These are phyloP conservation scores for Amorphotheca resinae DNA, from an alignment of 495 filamentous ascomycete species.

Conservation along the genomic window DNA sequence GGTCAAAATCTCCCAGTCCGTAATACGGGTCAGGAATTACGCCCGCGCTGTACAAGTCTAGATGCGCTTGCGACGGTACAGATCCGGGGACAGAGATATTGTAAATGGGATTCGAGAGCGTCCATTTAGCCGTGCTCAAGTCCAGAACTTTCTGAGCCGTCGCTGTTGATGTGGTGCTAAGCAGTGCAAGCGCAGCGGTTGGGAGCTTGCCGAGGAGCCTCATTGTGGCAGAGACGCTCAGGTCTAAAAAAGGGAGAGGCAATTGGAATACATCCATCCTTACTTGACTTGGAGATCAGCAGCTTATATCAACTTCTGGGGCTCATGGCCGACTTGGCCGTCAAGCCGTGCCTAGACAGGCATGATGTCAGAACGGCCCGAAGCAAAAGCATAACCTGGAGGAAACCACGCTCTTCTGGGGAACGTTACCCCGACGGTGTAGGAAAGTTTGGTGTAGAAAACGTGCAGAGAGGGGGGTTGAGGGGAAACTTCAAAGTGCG, in stretches of 20 bases:
- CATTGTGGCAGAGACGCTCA: not conserved
- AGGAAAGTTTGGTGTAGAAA: not conserved
- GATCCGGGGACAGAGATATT: constrained; percentile 45
- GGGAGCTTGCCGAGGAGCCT: constrained; percentile 2
- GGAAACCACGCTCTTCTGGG: not conserved
- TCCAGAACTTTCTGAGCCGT: constrained; percentile 33
- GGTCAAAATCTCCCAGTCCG: constrained; percentile 47
- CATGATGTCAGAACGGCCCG: not conserved
- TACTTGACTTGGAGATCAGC: not conserved
- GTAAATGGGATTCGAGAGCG: constrained; percentile 35
- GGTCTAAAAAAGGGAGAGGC: not conserved
- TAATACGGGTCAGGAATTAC: constrained; percentile 48
- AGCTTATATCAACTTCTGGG: not conserved
- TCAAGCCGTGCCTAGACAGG: not conserved
- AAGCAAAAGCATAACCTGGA: not conserved
- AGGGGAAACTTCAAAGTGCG: too few relatives aligned
- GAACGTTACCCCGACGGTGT: not conserved
- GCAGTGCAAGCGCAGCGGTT: constrained; percentile 1
- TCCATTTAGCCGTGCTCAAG: constrained; percentile 42
- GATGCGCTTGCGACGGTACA: constrained; percentile 53
- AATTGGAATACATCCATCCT: constrained; percentile 1
- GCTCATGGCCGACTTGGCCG: not conserved
- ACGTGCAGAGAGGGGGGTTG: not conserved
- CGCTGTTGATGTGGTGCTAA: not conserved
- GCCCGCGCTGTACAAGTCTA: constrained; percentile 42